Base-by-base conservation (phyloP, 208 protist genomes). In the Crithidia sp. region DNA sequence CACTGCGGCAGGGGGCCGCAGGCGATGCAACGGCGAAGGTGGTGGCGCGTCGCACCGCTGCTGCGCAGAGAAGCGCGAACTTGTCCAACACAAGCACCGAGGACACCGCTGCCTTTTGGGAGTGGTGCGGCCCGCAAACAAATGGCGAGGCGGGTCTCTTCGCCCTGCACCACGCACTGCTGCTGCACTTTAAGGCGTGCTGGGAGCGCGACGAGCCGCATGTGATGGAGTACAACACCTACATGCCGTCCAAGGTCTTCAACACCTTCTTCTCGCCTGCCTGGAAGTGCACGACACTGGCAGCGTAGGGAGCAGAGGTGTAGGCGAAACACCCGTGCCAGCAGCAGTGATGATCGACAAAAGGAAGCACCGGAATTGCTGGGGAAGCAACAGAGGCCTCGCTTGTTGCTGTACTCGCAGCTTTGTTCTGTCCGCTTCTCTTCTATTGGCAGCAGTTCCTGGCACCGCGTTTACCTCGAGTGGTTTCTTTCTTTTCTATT, bases 221-320 rank as follows among this genome's bases (percentile, higher is more conserved):
- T 45, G 88, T 95, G 54, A 95, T 95, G 93, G 84, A 87, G 57
- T 95, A 94, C 80, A 86, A 83, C 67, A 91, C 79, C 28, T 95
- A 93, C 66, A 86, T 95, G 58, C 58, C 75, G 8, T 50, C 81
- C 17, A 84, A 76, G 14, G 90, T 97, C 5, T 87, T 88, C 58
- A 49, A 47, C 65, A 91, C 78, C 17, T 96, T 94, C 76, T 92
- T 96, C 76, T 67, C 54, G 16, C 63, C 53, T 3, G 59, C 57
- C 39, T 89, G 80, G 79, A 67, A 52, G 49, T 58, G 69, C 58
- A 69, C 76, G 2, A 57, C 67, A 4, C 14, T 62, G 3, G n/a
- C 61, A 2, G 49, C 64, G 41, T 58, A 53, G 58, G 12, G 5
- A 0, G 37, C 13, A 6, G 12, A 64, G 37, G 19, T 12, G 37